phyloP scores from a whole-genome alignment of 2,329 filamentous ascomycete species.

The Bipolaris victoriae region DNA sequence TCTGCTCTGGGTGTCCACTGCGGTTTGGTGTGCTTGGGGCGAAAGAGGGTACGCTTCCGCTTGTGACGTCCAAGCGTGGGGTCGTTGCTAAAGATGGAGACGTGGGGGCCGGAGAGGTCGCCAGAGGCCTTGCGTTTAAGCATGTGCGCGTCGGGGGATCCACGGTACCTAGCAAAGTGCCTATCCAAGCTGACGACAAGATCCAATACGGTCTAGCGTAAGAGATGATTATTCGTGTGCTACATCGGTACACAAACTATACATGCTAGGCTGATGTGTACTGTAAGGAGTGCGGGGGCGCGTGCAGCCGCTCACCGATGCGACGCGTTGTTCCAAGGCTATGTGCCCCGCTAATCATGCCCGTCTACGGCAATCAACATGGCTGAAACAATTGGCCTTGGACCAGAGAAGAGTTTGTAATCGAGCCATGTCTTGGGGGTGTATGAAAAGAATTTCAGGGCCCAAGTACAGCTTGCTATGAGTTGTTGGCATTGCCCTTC shows the following conservation, averaged over 20 bases:
- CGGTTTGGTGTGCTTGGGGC: conserved; percentile 24
- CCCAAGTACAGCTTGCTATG: too few species aligned
- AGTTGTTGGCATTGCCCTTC: too few species aligned
- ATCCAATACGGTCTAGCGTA: conserved; percentile 13
- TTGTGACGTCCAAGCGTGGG: conserved; percentile 26
- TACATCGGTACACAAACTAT: not conserved
- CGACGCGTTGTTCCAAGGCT: conserved; percentile 20
- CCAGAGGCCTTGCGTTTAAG: conserved; percentile 34
- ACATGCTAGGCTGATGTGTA: not conserved
- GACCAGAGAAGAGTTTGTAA: not conserved
- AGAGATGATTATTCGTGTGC: conserved; percentile 1
- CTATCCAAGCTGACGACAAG: conserved; percentile 1
- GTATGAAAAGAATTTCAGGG: too few species aligned
- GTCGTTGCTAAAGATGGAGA: conserved; percentile 30
- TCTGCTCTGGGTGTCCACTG: conserved; percentile 31
- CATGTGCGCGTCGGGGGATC: conserved; percentile 19
- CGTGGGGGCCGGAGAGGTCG: conserved; percentile 24
- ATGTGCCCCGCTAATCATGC: conserved; percentile 5
- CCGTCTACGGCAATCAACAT: not conserved
- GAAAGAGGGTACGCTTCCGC: conserved; percentile 32
- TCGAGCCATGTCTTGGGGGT: too few species aligned
- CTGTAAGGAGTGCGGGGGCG: conserved; percentile 10
- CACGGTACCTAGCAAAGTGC: not conserved
- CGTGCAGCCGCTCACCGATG: conserved; percentile 19
- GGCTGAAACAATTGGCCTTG: not conserved